Conservation (phyloP, 2,329 filamentous ascomycete genomes). For the Trichocomaceae sp. region DNA sequence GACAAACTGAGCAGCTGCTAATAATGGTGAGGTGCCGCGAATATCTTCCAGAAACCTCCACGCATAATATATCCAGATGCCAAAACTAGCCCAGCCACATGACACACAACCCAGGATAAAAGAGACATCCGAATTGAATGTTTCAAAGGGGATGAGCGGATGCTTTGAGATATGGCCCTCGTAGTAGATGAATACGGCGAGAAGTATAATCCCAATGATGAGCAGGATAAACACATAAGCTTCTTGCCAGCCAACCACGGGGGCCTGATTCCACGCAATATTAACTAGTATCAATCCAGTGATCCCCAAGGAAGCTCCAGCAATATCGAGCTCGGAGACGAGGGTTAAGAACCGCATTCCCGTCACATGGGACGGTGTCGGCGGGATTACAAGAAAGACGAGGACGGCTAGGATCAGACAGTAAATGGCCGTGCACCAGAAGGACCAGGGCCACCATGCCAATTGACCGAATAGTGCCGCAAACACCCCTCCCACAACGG, state of each 20-base stretch:
- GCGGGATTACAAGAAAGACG: constrained; percentile 6
- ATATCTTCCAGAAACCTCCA: constrained; percentile 45
- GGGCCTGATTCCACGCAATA: constrained; percentile 61
- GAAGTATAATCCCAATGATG: constrained; percentile 51
- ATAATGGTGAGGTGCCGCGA: constrained; percentile 24
- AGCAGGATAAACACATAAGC: constrained; percentile 53
- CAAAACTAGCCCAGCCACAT: constrained; percentile 36
- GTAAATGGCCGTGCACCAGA: constrained; percentile 40
- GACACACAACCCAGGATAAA: constrained; percentile 12
- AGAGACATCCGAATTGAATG: constrained; percentile 29
- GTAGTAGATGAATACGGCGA: constrained; percentile 52
- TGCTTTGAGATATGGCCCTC: constrained; percentile 45
- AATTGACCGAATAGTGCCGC: constrained; percentile 36
- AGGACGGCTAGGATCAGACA: constrained; percentile 21
- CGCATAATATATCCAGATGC: constrained; percentile 49
- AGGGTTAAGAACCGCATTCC: background rate
- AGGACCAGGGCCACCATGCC: constrained; percentile 50
- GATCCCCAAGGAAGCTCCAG: constrained; percentile 20
- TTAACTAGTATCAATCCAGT: constrained; percentile 55
- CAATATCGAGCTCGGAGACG: constrained; percentile 22
- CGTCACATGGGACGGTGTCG: background rate
- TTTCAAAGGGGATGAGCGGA: constrained; percentile 50
- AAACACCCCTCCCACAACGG: constrained; percentile 38
- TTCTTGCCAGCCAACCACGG: constrained; percentile 52
- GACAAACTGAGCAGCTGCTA: constrained; percentile 23